These are phyloP conservation scores for Suillus paluster DNA, from an alignment of 768 basidiomycete genomes.

Conservation along the genomic window DNA sequence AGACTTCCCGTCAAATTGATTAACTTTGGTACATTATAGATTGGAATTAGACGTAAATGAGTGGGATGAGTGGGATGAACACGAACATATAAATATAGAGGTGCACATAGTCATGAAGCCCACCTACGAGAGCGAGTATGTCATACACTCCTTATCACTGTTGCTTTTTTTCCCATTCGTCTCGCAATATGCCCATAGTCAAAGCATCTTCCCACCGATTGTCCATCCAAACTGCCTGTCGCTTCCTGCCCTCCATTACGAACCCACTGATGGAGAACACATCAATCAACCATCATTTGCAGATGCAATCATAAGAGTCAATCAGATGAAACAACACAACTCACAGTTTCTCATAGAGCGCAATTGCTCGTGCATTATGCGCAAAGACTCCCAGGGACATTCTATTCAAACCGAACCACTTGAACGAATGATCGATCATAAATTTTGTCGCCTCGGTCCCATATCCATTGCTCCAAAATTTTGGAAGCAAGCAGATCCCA, in stretches of 20 bases:
- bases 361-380: conserved; percentile 42
- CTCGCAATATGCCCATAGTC: conserved; percentile 43
- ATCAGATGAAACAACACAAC: conserved; percentile 17
- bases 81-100: not conserved
- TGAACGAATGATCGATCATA: conserved; percentile 45
- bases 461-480: conserved; percentile 45
- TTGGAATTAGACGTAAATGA: not conserved
- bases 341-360: conserved; percentile 48
- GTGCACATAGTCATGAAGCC: not conserved
- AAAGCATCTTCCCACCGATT: conserved; percentile 43
- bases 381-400: conserved; percentile 45
- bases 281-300: not conserved
- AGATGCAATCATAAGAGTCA: conserved; percentile 7
- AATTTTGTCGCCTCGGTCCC: conserved; percentile 46
- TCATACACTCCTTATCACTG: not conserved
- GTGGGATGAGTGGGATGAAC: not conserved
- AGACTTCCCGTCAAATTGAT: not conserved
- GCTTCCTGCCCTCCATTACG: conserved; percentile 41
- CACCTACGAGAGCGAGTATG: not conserved
- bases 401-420: conserved; percentile 43
- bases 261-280: conserved; percentile 39
- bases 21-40: not conserved
- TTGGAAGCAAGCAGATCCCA: conserved; percentile 33
- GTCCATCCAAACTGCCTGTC: conserved; percentile 40
- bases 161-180: conserved; percentile 38